A percentile compares a stretch with the other conserved stretches of the same genome.
Evolutionary conservation across 805 yeast genomes (phyloP).

Genomic region (Aciculoconidium aculeatum): DNA sequence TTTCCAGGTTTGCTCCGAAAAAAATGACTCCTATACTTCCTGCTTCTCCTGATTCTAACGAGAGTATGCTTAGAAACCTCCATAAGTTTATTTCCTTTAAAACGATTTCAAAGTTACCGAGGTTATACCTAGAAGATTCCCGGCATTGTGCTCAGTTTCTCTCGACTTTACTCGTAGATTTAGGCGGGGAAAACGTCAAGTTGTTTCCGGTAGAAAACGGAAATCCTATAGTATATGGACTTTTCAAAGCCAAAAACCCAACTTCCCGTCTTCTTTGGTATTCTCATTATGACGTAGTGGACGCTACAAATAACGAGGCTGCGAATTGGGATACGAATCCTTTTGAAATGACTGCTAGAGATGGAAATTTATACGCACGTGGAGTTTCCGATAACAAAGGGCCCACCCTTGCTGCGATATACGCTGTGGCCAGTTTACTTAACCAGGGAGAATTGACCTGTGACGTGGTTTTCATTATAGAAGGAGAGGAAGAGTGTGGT

Average conservation of each 20-base stretch:
- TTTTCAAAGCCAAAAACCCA: slow-evolving; percentile 50
- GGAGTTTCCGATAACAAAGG: slow-evolving; percentile 96
- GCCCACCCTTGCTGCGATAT: slow-evolving; percentile 80
- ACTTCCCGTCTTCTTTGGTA: slow-evolving; percentile 65
- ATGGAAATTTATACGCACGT: slow-evolving; percentile 85
- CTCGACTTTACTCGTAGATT: slow-evolving; percentile 50
- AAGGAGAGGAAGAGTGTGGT: slow-evolving; percentile 96
- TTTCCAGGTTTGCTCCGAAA: slow-evolving; percentile 18
- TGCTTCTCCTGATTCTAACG: slow-evolving; percentile 37
- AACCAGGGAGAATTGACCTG: slow-evolving; percentile 47
- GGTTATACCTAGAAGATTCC: slow-evolving; percentile 67
- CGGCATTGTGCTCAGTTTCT: slow-evolving; percentile 81
- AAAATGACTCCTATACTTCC: not conserved
- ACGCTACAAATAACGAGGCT: slow-evolving; percentile 52
- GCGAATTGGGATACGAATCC: slow-evolving; percentile 75
- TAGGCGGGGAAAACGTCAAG: slow-evolving; percentile 66
- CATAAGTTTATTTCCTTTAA: slow-evolving; percentile 58
- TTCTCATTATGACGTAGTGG: slow-evolving; percentile 95
- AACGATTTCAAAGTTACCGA: slow-evolving; percentile 73
- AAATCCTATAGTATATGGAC: slow-evolving; percentile 81
- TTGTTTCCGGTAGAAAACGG: slow-evolving; percentile 70
- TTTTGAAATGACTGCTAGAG: slow-evolving; percentile 62
- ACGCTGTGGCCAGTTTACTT: slow-evolving; percentile 72
- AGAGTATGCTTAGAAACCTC: slow-evolving; percentile 58
- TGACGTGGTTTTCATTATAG: slow-evolving; percentile 79